Evolutionary conservation across 2,329 filamentous ascomycete genomes (phyloP), one percentile per base, ranked within the genome.

Genomic region (Phialophora tarda): DNA sequence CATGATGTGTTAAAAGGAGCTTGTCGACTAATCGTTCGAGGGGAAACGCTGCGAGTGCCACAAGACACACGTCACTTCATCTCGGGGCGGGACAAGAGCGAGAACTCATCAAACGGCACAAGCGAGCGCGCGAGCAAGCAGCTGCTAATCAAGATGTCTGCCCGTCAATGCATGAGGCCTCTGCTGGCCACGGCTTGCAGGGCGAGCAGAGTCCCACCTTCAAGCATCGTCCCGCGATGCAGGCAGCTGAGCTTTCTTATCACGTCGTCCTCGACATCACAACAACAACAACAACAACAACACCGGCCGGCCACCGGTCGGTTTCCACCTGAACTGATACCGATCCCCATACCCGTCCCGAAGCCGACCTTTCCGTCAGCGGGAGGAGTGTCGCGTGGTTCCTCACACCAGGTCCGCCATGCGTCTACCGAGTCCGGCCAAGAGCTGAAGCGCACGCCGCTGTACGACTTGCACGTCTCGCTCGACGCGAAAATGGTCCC

Each of bases 401-500:
- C 5, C 4, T 44, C 14, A 11, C 55, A n/a, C n/a, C 61, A 63
- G 63, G 34, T 28, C 4, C 68, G 68, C 7, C 26, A 64, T 54
- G 60, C 59, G 11, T 70, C 65, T 17, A 23, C 56, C 14, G 51
- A 58, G 34, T 55, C 69, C 11, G 47, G 54, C n/a, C 51, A 34
- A 11, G 61, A 66, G 14, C 65, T 80, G 65, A 76, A 75, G 41
- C 77, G 77, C 79, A 96, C 92, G 2, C 88, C 89, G 30, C 83
- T 97, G 24, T 91, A 94, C 78, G 88, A 92, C 73, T 82, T 96
- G 24, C 91, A 96, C 78, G 75, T 93, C 69, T 84, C 86, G 65
- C 83, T 91, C 76, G 92, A 92, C 72, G 95, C 86, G 72, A 97
- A 96, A 82, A 95, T 98, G 88, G 94, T 97, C 58, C 91, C 92